These are phyloP conservation scores for Corylus americana DNA, from an alignment of 306 rosid species.

Conservation along the genomic window DNA sequence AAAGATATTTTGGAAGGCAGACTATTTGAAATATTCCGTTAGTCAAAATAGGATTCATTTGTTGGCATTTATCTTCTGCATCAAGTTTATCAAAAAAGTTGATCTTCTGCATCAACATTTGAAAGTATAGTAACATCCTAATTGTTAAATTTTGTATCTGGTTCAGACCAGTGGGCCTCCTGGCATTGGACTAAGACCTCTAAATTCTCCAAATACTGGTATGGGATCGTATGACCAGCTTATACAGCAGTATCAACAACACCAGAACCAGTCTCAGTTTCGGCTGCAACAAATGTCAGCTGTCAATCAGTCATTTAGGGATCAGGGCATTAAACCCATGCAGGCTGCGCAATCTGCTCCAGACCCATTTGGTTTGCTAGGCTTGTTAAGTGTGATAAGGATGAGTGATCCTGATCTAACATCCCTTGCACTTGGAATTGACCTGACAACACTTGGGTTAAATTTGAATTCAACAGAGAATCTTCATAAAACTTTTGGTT, in stretches of 20 bases:
- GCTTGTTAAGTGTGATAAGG: conserved; percentile 87
- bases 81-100: neutral
- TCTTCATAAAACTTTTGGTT: conserved; percentile 93
- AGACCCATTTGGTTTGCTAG: conserved; percentile 92
- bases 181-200: conserved; percentile 89
- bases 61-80: neutral
- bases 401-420: conserved; percentile 89
- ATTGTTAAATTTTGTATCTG: conserved; percentile 17
- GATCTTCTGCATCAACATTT: neutral
- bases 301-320: conserved; percentile 80
- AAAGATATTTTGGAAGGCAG: neutral
- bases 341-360: conserved; percentile 75
- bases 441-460: conserved; percentile 87
- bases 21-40: neutral
- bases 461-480: conserved; percentile 92
- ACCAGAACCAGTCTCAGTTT: conserved; percentile 81
- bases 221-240: conserved; percentile 88
- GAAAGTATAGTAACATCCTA: conserved; percentile 23
- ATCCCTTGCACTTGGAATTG: conserved; percentile 95
- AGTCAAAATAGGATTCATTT: neutral
- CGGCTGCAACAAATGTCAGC: conserved; percentile 86
- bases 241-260: conserved; percentile 89
- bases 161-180: conserved; percentile 89
- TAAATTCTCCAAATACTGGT: conserved; percentile 79
- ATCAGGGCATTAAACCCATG: conserved; percentile 74